These are phyloP conservation scores for Leccinum subatratum DNA, from an alignment of 1,284 basidiomycete species.

Conservation along the genomic window DNA sequence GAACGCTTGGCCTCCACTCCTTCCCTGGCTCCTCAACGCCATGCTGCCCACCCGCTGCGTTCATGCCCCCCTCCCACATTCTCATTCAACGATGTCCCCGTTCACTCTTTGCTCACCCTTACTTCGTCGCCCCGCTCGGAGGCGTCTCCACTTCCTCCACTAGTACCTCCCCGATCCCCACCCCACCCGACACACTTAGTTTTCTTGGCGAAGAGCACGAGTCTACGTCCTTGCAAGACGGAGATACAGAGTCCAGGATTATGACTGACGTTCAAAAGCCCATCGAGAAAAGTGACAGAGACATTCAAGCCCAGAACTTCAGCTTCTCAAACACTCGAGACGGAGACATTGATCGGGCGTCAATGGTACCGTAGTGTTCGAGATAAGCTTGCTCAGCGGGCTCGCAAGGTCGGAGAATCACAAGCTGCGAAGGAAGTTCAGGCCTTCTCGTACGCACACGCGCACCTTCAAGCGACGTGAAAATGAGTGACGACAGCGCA, in stretches of 20 bases:
- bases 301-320: slow-evolving; percentile 57
- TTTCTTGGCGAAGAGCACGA: slow-evolving; percentile 44
- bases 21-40: not conserved
- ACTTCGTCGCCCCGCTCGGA: slow-evolving; percentile 37
- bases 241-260: slow-evolving; percentile 27
- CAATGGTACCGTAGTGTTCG: slow-evolving; percentile 67
- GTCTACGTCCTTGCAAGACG: slow-evolving; percentile 33
- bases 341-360: slow-evolving; percentile 51
- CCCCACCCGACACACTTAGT: slow-evolving; percentile 34
- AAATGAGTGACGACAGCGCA: slow-evolving; percentile 79
- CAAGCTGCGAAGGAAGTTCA: slow-evolving; percentile 42
- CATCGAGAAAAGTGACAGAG: slow-evolving; percentile 54
- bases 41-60: slow-evolving; percentile 4
- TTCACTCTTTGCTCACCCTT: slow-evolving; percentile 23
- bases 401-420: slow-evolving; percentile 58
- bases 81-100: slow-evolving; percentile 20
- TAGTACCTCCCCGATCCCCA: slow-evolving; percentile 22
- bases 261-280: slow-evolving; percentile 84
- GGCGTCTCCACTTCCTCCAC: slow-evolving; percentile 21
- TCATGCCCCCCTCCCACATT: slow-evolving; percentile 17
- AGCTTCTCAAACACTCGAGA: slow-evolving; percentile 66
- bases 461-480: slow-evolving; percentile 66
- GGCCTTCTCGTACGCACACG: slow-evolving; percentile 36
- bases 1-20: slow-evolving; percentile 16
- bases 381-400: slow-evolving; percentile 70